phyloP scores from a whole-genome alignment of 768 basidiomycete genomes.

The Mycena pura region DNA sequence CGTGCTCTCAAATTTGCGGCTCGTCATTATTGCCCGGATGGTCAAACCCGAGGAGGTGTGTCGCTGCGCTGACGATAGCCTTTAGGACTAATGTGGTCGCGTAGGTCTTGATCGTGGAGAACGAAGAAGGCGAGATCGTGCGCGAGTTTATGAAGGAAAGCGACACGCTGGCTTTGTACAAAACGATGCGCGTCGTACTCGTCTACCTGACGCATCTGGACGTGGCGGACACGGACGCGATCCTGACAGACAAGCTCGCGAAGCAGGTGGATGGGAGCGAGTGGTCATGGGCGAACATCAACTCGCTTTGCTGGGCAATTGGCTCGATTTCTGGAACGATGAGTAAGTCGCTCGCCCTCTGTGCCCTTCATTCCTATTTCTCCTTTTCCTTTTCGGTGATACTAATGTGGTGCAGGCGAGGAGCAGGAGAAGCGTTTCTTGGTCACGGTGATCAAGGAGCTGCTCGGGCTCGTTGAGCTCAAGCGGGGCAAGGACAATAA shows the following conservation, averaged over 20 bases:
- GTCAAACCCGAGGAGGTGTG: conserved; percentile 98
- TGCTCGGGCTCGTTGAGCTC: conserved; percentile 94
- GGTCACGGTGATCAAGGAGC: conserved; percentile 98
- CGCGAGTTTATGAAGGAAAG: conserved; percentile 99
- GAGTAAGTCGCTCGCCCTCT: conserved; percentile 65
- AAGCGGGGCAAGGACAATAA: conserved; percentile 99
- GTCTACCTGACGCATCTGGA: conserved; percentile 98
- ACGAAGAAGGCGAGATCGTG: conserved; percentile 99
- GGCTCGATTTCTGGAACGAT: conserved; percentile 98
- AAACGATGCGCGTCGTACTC: conserved; percentile 96
- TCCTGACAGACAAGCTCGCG: conserved; percentile 94
- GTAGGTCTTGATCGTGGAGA: conserved; percentile 96
- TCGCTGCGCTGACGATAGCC: not conserved
- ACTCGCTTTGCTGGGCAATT: conserved; percentile 99
- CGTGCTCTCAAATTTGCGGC: conserved; percentile 88
- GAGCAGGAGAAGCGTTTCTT: conserved; percentile 99
- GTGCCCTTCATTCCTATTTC: not conserved
- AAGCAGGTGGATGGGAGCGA: conserved; percentile 97
- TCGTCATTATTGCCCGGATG: conserved; percentile 98
- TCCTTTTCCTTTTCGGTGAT: not conserved
- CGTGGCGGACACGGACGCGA: conserved; percentile 94
- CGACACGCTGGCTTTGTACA: conserved; percentile 99
- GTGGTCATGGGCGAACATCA: conserved; percentile 99
- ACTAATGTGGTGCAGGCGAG: conserved; percentile 67
- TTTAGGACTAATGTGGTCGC: no score